Base-by-base conservation (phyloP, 192 early-diverging fungal species). In the Entomortierella parvispora region DNA sequence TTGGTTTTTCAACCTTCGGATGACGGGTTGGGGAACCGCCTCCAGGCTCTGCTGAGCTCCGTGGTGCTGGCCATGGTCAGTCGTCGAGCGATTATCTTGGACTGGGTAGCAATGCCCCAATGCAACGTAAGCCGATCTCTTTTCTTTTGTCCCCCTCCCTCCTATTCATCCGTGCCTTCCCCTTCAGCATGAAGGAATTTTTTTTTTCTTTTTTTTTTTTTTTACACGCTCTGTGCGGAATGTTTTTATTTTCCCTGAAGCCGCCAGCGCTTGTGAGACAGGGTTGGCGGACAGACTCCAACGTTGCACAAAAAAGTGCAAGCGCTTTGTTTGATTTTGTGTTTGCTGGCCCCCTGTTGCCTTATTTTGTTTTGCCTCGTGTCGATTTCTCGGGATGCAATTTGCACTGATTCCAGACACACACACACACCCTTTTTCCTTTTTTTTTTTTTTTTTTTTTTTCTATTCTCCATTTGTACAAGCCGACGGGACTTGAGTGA, bases 1-100 rank as follows among this genome's bases (percentile, higher is more conserved):
- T 29, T 77, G 59, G 49, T 77, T 18, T 77, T 64, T 47, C 74
- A 77, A 43, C 74, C 74, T 14, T 68, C 65, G 29, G 74, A 77
- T 44, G 74, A 77, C 58, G 74, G 74, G 9, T 43, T 77, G 14
- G 74, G 74, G 23, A 77, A 77, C 33, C 65, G 74, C 4, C 29
- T 77, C 37, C 74, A 77, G 49, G 65, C 74, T 1, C 31, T 77
- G 46, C 12, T 77, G 43, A 77, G 74, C 18, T 49, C 74, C 46
- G 74, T 77, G 0, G 74, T 77, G 9, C 40, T 68, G 55, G 74
- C 60, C 7, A 77, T 77, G 66, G 31, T 77, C 2, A 68, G 53
- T 34, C 58, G 61, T 0, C 74, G 74, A 46, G 74, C 74, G 15
- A 64, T 77, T 42, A 48, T 77, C 43, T 47, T 68, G 8, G 74